Conservation (phyloP, 2,329 filamentous ascomycete species). For the Penicillium sp. region DNA sequence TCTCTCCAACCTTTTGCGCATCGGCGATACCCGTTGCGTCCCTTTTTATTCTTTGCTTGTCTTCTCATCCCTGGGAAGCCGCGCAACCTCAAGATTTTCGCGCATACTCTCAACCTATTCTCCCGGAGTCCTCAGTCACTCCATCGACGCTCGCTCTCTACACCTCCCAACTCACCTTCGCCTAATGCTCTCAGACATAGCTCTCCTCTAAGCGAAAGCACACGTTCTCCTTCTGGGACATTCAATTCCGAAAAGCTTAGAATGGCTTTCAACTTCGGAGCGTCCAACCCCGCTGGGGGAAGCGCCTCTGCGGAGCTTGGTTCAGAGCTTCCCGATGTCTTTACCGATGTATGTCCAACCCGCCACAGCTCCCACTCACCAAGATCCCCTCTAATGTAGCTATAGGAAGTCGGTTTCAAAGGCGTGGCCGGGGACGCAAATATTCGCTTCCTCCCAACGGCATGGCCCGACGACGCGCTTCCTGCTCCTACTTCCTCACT, state of each 20-base stretch:
- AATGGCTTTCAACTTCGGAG: conserved; percentile 66
- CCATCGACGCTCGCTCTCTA: conserved; percentile 47
- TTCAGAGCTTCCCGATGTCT: conserved; percentile 71
- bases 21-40: conserved; percentile 12
- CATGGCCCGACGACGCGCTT: conserved; percentile 69
- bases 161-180: conserved; percentile 34
- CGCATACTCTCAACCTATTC: conserved; percentile 44
- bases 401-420: conserved; percentile 75
- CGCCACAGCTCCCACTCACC: not conserved
- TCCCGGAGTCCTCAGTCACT: conserved; percentile 45
- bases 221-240: conserved; percentile 41
- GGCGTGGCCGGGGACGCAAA: conserved; percentile 78
- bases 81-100: conserved; percentile 43
- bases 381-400: conserved; percentile 11
- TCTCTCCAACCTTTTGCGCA: conserved; percentile 11
- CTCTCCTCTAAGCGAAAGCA: conserved; percentile 37
- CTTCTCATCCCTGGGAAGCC: conserved; percentile 29
- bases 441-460: conserved; percentile 71
- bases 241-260: conserved; percentile 34
- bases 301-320: conserved; percentile 53
- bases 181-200: conserved; percentile 42
- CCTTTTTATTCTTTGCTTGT: conserved; percentile 11
- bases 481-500: conserved; percentile 79
- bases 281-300: conserved; percentile 45
- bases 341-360: conserved; percentile 66